phyloP scores from a whole-genome alignment of 2,329 filamentous ascomycete genomes.

The Neocatenulostroma microsporum region DNA sequence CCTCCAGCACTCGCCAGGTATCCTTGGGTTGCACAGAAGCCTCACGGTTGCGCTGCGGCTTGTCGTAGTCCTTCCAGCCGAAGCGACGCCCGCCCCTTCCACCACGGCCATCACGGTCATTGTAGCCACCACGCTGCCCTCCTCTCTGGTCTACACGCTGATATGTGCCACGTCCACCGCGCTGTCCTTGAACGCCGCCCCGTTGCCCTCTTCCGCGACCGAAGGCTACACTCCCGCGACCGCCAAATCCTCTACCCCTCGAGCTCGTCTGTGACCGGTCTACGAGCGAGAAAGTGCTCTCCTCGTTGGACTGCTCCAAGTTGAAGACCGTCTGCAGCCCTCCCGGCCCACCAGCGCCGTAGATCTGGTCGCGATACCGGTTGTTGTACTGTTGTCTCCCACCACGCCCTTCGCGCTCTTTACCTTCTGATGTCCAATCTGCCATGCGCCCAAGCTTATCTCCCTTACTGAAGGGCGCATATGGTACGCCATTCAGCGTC shows the following conservation, averaged over 20 bases:
- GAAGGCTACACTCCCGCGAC: conserved; percentile 84
- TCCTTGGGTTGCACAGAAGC: conserved; percentile 93
- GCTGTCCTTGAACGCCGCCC: conserved; percentile 66
- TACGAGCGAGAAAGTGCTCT: conserved; percentile 95
- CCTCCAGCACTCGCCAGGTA: conserved; percentile 91
- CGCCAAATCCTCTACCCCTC: conserved; percentile 72
- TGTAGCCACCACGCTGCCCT: too few species aligned
- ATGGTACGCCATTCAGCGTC: conserved; percentile 88
- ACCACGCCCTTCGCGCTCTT: conserved; percentile 62
- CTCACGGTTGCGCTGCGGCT: conserved; percentile 92
- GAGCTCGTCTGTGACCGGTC: conserved; percentile 84
- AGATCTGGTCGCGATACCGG: conserved; percentile 92
- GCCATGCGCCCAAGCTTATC: conserved; percentile 99
- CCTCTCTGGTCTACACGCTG: too few species aligned
- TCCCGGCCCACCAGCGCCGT: conserved; percentile 69
- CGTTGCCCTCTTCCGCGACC: conserved; percentile 55
- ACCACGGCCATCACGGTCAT: conserved; percentile 61
- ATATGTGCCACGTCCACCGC: conserved; percentile 58
- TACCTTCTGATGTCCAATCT: conserved; percentile 90
- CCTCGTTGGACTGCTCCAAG: conserved; percentile 80
- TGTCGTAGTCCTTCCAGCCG: conserved; percentile 98
- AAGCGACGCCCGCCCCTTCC: conserved; percentile 76
- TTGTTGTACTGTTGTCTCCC: conserved; percentile 84
- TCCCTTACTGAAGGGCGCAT: conserved; percentile 96
- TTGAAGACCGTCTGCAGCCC: conserved; percentile 70